Evolutionary conservation across 257 asterid genomes (phyloP), one percentile per base, ranked within the genome.

Genomic region (Craterostigma plantagineum): DNA sequence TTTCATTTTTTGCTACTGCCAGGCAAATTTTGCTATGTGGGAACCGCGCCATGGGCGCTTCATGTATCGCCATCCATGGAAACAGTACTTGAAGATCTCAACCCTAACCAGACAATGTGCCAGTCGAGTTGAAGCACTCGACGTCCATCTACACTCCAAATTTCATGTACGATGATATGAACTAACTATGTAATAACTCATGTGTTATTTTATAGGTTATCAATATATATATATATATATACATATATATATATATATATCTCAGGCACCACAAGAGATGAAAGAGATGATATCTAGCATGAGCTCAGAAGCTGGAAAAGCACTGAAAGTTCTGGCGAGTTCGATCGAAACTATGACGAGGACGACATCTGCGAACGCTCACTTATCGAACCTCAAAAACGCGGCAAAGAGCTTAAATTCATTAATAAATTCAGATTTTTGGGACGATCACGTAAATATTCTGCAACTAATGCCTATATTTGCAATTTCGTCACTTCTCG

Each of bases 21-120:
- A 77, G 94, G 79, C 62, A 0, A 78, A 68, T 58, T 70, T 72
- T 10, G 95, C 83, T 15, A 68, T 54, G 55, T 83, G 91, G 91
- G 86, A 79, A 61, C 82, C 85, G 0, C 47, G 91, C 7, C 93
- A 76, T n/a, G 91, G 93, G 0, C 47, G 50, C 14, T 76, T 76
- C 34, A 67, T 58, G 66, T 79, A 56, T 50, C 52, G 71, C 0
- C 92, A 79, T 10, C 92, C 92, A 6, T 83, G 91, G 86, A 50
- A 58, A 9, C 14, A n/a, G 42, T 84, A 84, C 57, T 57, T 72
- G 47, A 80, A 74, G 53, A 63, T 80, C 16, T 87, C 85, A 16
- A 16, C 51, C 27, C 56, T 84, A 17, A 65, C 66, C 3, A 71
- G 96, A 45, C 77, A 72, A 35, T 80, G 92, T 59, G 92, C 92